Evolutionary conservation across 2,329 filamentous ascomycete genomes (phyloP).

Genomic region (Microdochium paspali): DNA sequence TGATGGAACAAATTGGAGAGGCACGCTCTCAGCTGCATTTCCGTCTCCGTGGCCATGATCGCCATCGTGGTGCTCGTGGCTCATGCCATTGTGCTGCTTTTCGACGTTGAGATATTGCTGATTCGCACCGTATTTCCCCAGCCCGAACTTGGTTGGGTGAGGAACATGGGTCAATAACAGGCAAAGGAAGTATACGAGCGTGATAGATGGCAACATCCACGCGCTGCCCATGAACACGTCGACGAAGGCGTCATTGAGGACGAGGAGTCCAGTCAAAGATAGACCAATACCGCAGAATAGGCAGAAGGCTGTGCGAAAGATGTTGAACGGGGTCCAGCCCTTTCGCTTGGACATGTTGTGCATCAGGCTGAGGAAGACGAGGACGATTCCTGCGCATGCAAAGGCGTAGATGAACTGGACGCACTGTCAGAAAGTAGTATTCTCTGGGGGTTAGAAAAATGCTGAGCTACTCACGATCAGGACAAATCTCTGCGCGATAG

Average conservation of each 20-base stretch:
- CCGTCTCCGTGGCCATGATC: not conserved
- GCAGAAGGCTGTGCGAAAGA: conserved; percentile 13
- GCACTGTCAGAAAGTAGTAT: not conserved
- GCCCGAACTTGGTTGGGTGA: conserved; percentile 4
- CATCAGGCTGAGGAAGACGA: conserved; percentile 17
- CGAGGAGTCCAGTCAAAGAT: conserved; percentile 11
- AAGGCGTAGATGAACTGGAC: conserved; percentile 18
- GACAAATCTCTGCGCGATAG: conserved; percentile 8
- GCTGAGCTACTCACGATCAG: conserved; percentile 12
- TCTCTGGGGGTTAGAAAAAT: not conserved
- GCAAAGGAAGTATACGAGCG: conserved; percentile 13
- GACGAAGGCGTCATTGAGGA: conserved; percentile 5
- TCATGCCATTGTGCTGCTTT: not conserved
- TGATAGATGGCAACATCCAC: conserved; percentile 18
- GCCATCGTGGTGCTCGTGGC: not conserved
- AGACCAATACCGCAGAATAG: conserved; percentile 11
- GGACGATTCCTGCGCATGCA: conserved; percentile 15
- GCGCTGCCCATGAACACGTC: conserved; percentile 21
- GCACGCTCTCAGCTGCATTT: not conserved
- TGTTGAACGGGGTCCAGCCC: conserved; percentile 19
- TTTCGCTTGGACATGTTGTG: conserved; percentile 16
- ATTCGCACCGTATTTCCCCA: not conserved
- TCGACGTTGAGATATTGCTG: not conserved
- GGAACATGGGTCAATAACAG: conserved; percentile 10
- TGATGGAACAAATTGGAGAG: not conserved